Base-by-base conservation (phyloP, 1,284 basidiomycete species). In the Trichosporon inkin region DNA sequence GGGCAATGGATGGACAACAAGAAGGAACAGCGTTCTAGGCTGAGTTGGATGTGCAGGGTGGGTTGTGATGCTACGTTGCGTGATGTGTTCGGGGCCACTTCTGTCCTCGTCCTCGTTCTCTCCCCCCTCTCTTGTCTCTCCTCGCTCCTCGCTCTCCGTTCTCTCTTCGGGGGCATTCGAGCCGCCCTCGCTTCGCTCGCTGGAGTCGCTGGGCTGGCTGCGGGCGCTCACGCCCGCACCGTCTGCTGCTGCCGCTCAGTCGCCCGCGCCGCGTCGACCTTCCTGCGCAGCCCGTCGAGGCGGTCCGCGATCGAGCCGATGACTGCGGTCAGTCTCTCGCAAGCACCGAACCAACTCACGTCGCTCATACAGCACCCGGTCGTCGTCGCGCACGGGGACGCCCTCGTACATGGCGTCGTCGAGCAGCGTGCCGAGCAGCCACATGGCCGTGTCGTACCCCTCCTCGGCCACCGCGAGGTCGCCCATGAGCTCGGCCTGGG, bases 401-500 rank as follows among this genome's bases (percentile, higher is more conserved):
- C 86, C 88, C 5, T 85, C 86, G 71, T 93, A 89, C 68, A 97
- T 82, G 3, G 89, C 82, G 63, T 94, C 90, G 73, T 99, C 95
- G 70, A 95, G 86, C 6, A 98, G 82, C 0, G 92, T 89, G 66
- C 90, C 89, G 24, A 99, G 81, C 73, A 94, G 89, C 88, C 91
- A 95, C 17, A 96, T 78, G 0, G 92, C 92, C 64, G 92, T 92
- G 73, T 97, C 94, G 78, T 99, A 99, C 37, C 94, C 83, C 71
- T 89, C 88, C 79, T 96, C 89, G 72, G 93, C 96, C 67, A 89
- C 87, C 28, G 71, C 58, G 4, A 78, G 70, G 65, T 92, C 89
- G 67, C 92, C 89, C 20, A 90, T 81, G 0, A 98, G 83, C 73
- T 99, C 95, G 71, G 93, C 91, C 28, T 89, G 84, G 0, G 95